Evolutionary conservation across 2,329 filamentous ascomycete genomes (phyloP), one percentile per base, ranked within the genome.

Genomic region (Hypoxylon sp.): DNA sequence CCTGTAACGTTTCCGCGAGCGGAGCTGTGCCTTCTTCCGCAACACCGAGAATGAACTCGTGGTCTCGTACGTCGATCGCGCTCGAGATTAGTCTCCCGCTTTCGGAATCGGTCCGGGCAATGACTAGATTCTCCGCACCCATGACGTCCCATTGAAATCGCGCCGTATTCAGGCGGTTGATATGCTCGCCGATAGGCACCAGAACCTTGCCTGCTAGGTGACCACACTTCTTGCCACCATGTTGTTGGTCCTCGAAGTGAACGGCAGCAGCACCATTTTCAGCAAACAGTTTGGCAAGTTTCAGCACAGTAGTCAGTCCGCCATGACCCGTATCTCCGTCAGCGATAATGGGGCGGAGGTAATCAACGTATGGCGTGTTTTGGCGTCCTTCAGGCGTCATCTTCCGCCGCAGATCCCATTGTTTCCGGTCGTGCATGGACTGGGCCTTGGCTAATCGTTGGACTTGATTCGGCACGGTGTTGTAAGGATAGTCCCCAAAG

Each of bases 81-180:
- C 89, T 96, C 51, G 89, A 95, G 46, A 99, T 80, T 15, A 99
- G 81, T 69, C 87, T 92, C 34, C 93, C 94, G 56, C 90, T 96
- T 73, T 97, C 94, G 0, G 91, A 95, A 71, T 99, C 94, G 1
- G 94, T 97, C 50, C 94, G 87, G 2, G 94, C 94, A 68, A 99
- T 94, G 30, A 97, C 85, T 3, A 97, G 80, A 70, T 96, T 97
- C 75, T 99, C 94, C 42, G 84, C 87, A 35, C 93, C 94, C 93
- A 99, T 97, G 63, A 97, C 80, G 67, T 99, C 94, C 93, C 93
- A 99, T 69, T 99, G 94, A 76, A 96, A 97, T 52, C 94, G 87
- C 2, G 93, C 87, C 1, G 94, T 92, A 13, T 91, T 87, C 3
- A 99, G 84, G 19, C 94, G 87, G 75, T 96, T 97, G 78, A 97